Conservation (phyloP, 805 yeast species). For the Saccharomyces jurei region DNA sequence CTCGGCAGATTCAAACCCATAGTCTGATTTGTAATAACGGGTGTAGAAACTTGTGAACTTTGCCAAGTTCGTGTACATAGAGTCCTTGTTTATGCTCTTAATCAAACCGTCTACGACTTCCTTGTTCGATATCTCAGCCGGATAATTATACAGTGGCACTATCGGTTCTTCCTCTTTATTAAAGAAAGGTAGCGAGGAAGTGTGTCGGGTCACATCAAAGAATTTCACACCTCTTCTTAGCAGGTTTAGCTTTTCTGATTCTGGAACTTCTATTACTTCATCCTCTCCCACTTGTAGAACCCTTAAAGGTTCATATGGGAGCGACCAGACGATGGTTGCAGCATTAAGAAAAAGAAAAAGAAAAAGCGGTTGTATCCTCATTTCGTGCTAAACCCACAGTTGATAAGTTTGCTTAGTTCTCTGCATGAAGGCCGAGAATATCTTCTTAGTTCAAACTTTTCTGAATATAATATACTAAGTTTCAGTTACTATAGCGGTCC, state of each 20-base stretch:
- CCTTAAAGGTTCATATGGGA: constrained; percentile 13
- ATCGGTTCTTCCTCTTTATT: constrained; percentile 11
- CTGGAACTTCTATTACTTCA: constrained; percentile 29
- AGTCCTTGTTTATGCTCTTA: constrained; percentile 37
- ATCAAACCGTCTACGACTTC: constrained; percentile 37
- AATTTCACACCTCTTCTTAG: constrained; percentile 44
- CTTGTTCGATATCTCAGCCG: constrained; percentile 34
- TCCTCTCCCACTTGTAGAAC: constrained; percentile 20
- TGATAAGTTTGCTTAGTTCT: too few species aligned
- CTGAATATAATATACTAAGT: background rate
- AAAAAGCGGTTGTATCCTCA: constrained; percentile 1
- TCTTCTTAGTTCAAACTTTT: constrained; percentile 3
- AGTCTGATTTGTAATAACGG: constrained; percentile 63
- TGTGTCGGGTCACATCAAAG: constrained; percentile 51
- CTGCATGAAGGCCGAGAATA: constrained; percentile 1
- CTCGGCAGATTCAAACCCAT: constrained; percentile 62
- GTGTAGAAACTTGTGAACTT: constrained; percentile 63
- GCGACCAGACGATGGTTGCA: background rate
- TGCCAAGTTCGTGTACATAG: constrained; percentile 47
- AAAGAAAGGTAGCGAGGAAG: constrained; percentile 15
- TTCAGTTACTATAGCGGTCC: background rate
- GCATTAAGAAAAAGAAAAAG: background rate
- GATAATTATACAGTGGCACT: constrained; percentile 40
- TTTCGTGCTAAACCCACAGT: background rate
- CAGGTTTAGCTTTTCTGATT: constrained; percentile 38